Evolutionary conservation across 176 grass and related monocot genomes (phyloP), one percentile per base, ranked within the genome.

Genomic region (Hsuehochloa calcarea): DNA sequence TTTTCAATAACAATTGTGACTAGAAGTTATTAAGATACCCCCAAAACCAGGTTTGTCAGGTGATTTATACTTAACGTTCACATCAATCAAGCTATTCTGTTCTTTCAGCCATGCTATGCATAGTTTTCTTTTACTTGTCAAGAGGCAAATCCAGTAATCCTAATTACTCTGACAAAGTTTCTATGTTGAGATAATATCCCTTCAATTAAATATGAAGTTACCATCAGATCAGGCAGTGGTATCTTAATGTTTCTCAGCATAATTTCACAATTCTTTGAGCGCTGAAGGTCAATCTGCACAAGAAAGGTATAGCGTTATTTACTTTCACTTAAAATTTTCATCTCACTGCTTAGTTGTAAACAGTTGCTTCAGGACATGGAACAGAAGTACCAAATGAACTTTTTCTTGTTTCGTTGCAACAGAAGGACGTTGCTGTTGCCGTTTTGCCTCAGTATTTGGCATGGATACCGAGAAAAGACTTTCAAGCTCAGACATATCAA

Each of bases 261-360:
- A 88, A 98, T 98, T 83, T 98, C 93, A 75, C 96, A 98, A 66
- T 98, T 98, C 72, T 95, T 98, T 77, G 96, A 88, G 31, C 96
- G 89, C 39, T 89, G 88, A 87, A 95, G 89, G 69, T 95, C 96
- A 93, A 98, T 95, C 96, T 98, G 85, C 83, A 85, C 39, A 63
- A 91, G 26, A 78, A 68, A 79, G 64, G 16, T 50, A 68, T 34
- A 88, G 43, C 9, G 41, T 82, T 49, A 87, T 65, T 60, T 67
- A 40, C 23, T 80, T 65, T 75, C 38, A 66, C 64, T 50, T 9
- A 19, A 12, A 72, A 15, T 74, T 89, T 70, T 69, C 68, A 83
- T 78, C 27, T 41, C 51, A 17, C 20, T 68, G 13, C 6, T 50
- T 55, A 51, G 50, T 60, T 31, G 8, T 84, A 47, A 61, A 86